A percentile compares a stretch with the other conserved stretches of the same genome.
phyloP scores from a whole-genome alignment of 306 rosid species.

The Acmispon strigosus region DNA sequence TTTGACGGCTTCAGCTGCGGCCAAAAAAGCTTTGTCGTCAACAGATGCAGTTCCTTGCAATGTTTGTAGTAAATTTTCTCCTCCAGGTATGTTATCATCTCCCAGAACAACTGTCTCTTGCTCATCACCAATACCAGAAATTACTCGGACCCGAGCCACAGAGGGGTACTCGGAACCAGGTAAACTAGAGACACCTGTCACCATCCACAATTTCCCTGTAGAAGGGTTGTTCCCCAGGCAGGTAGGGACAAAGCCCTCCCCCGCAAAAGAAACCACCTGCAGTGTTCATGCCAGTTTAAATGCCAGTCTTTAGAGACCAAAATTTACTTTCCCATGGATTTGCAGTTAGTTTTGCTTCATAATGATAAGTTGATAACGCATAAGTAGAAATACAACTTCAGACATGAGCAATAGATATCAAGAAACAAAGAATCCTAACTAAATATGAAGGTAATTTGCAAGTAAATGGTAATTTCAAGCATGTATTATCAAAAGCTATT shows the following conservation, averaged over 20 bases:
- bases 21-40: slow-evolving; percentile 48
- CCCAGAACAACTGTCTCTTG: slow-evolving; percentile 36
- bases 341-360: background rate
- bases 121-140: slow-evolving; percentile 40
- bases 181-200: slow-evolving; percentile 69
- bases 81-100: slow-evolving; percentile 63
- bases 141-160: slow-evolving; percentile 54
- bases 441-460: slow-evolving; percentile 3
- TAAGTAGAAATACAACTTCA: slow-evolving; percentile 5
- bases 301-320: background rate
- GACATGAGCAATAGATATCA: background rate
- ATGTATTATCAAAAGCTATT: slow-evolving; percentile 6
- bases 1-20: slow-evolving; percentile 85
- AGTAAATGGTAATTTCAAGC: slow-evolving; percentile 2
- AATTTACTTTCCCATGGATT: background rate
- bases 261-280: slow-evolving; percentile 66
- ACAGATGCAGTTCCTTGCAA: slow-evolving; percentile 75
- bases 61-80: slow-evolving; percentile 54
- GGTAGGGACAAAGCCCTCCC: slow-evolving; percentile 76
- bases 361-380: background rate
- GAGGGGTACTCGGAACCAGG: slow-evolving; percentile 40
- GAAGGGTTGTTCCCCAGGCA: slow-evolving; percentile 43
- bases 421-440: background rate
- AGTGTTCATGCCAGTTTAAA: background rate
- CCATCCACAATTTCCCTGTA: slow-evolving; percentile 67